phyloP scores from a whole-genome alignment of 352 stramenopile genomes.

The Globisporangium echinulatum region DNA sequence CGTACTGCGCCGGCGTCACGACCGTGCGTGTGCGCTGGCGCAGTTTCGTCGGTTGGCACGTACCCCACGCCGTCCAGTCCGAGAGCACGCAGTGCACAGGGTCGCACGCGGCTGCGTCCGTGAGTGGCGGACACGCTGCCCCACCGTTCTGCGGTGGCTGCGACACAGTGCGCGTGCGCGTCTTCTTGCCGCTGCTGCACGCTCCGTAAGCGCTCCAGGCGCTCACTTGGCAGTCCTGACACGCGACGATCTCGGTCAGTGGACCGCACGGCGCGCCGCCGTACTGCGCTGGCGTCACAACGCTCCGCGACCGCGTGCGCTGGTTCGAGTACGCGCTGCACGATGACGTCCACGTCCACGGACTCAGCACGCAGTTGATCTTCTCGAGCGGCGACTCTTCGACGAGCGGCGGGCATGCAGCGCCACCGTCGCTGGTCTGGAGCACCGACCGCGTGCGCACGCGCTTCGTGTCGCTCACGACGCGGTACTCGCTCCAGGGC shows the following conservation, averaged over 20 bases:
- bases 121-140: conserved; percentile 32
- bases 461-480: conserved; percentile 9
- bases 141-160: conserved; percentile 39
- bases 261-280: conserved; percentile 2
- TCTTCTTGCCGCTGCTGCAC: conserved; percentile 22
- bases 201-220: conserved; percentile 10
- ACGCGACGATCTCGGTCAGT: conserved; percentile 4
- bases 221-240: conserved; percentile 18
- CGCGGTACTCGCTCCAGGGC: conserved; percentile 17
- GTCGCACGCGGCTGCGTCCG: conserved; percentile 37
- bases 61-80: conserved; percentile 39
- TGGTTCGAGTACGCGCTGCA: conserved; percentile 22
- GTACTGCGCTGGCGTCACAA: conserved; percentile 19
- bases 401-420: conserved; percentile 10
- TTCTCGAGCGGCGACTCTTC: conserved; percentile 16
- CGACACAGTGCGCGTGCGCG: conserved; percentile 37
- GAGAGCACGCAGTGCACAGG: conserved; percentile 39
- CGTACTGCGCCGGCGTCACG: conserved; percentile 32
- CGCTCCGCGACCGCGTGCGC: conserved; percentile 17
- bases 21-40: conserved; percentile 43
- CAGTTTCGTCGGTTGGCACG: conserved; percentile 26
- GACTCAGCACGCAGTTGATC: conserved; percentile 20
- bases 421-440: conserved; percentile 9
- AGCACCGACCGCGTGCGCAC: conserved; percentile 9
- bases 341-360: conserved; percentile 16